phyloP scores from a whole-genome alignment of 129 eudicot genomes.

The Dittrichia graveolens region DNA sequence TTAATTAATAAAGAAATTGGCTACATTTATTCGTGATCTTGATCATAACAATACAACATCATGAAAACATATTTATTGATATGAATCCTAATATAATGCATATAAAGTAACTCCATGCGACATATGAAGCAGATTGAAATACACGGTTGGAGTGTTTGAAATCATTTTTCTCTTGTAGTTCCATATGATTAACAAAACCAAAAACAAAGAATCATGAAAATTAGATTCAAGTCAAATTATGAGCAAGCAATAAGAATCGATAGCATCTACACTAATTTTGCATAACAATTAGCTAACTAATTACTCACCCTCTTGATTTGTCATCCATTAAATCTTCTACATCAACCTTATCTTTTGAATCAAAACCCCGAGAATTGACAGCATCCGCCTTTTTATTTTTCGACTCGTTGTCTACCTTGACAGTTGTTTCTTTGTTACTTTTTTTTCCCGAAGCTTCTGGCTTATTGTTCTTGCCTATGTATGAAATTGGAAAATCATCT shows the following conservation, averaged over 20 bases:
- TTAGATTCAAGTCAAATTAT: too few species aligned
- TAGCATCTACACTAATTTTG: too few species aligned
- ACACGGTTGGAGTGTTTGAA: too few species aligned
- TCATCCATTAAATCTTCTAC: constrained; percentile 9
- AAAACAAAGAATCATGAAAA: too few species aligned
- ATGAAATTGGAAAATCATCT: constrained; percentile 47
- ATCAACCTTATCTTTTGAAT: constrained; percentile 31
- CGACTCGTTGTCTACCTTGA: constrained; percentile 24
- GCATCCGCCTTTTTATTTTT: constrained; percentile 25
- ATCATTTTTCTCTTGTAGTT: too few species aligned
- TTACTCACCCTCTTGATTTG: constrained; percentile 47
- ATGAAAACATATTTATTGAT: background rate
- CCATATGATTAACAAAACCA: too few species aligned
- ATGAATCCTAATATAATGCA: background rate
- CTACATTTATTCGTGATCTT: background rate
- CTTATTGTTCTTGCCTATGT: constrained; percentile 41
- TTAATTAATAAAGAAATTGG: background rate
- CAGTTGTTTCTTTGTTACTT: constrained; percentile 27
- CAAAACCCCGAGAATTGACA: constrained; percentile 24
- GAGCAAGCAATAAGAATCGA: too few species aligned
- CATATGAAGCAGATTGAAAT: background rate
- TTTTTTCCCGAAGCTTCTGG: constrained; percentile 30
- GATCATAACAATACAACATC: constrained; percentile 4
- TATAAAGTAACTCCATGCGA: background rate
- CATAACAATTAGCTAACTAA: too few species aligned